phyloP scores from a whole-genome alignment of 495 filamentous ascomycete species.

The Neurospora sp. region DNA sequence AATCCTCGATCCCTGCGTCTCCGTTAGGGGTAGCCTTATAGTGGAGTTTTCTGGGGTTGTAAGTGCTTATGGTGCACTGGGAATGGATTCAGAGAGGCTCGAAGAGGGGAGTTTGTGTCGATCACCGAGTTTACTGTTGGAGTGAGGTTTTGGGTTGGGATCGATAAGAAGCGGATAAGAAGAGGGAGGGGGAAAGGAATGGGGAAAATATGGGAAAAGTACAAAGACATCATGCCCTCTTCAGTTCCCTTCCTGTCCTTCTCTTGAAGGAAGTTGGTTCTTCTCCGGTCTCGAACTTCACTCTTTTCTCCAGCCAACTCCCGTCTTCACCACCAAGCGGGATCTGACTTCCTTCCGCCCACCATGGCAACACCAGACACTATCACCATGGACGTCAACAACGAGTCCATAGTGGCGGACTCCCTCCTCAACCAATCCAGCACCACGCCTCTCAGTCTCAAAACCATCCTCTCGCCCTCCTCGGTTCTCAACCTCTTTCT shows the following conservation, averaged over 20 bases:
- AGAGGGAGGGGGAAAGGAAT: background rate
- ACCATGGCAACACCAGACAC: background rate
- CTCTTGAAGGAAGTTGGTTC: background rate
- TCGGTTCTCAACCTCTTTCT: slow-evolving; percentile 6
- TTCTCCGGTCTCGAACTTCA: background rate
- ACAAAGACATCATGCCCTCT: background rate
- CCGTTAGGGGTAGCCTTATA: background rate
- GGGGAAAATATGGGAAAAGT: background rate
- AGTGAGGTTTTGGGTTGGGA: background rate
- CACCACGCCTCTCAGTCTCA: background rate
- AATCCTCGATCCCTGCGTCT: background rate
- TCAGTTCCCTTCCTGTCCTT: background rate
- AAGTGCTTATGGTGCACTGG: background rate
- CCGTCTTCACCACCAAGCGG: too few relatives aligned
- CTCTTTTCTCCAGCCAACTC: too few relatives aligned
- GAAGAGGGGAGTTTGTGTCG: background rate
- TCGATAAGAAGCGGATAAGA: background rate
- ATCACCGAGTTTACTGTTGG: background rate
- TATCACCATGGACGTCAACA: background rate
- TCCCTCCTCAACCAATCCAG: background rate
- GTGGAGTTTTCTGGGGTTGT: background rate
- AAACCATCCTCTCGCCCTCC: background rate
- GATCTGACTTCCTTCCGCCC: too few relatives aligned
- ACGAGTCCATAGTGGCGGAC: background rate
- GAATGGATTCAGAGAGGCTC: background rate